Base-by-base conservation (phyloP, 2,329 filamentous ascomycete genomes). In the Colletotrichum neosansevieriae region DNA sequence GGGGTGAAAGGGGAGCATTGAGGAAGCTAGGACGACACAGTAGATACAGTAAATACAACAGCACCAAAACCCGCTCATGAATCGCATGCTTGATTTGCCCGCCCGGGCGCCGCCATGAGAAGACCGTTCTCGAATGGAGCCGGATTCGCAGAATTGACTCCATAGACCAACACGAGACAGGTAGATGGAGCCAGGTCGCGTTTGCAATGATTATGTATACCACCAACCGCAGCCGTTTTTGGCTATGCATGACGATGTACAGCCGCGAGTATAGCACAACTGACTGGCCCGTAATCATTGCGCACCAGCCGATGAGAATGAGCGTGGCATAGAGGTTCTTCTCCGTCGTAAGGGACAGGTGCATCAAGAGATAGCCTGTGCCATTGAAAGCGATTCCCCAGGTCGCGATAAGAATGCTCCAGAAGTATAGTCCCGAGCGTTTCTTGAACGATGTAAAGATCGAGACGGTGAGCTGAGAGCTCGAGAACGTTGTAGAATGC, bases 251-350 rank as follows among this genome's bases (percentile, higher is more conserved):
- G 12, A 91, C 81, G 1, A 91, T 79, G 73, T 90, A 87, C 0
- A 91, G 80, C 10, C 88, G 83, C 1, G 87, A 90, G 79, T 87
- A 91, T 2, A 91, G 78, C 3, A 91, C 88, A 11, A 90, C 72
- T 0, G 84, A 85, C 73, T 89, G 87, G 0, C 88, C 88, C 2
- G 87, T 88, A 0, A 90, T 84, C 86, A 90, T 89, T 3, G 71
- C 70, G 7, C 75, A 63, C 76, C 76, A 78, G 21, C 86, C 85
- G 54, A 84, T 76, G 5, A 84, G 63, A 6, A 80, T 81, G 7
- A 79, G 75, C 2, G 77, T 76, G 3, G 78, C 50, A 44, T 77
- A 78, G 2, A 75, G 72, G 50, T 73, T 74, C 3, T 72, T 62
- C 0, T 68, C 57, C 0, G 74, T 74, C 57, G 81, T 80, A 32